Evolutionary conservation across 2,329 filamentous ascomycete genomes (phyloP).

Genomic region (Sclerotinia subarctica): DNA sequence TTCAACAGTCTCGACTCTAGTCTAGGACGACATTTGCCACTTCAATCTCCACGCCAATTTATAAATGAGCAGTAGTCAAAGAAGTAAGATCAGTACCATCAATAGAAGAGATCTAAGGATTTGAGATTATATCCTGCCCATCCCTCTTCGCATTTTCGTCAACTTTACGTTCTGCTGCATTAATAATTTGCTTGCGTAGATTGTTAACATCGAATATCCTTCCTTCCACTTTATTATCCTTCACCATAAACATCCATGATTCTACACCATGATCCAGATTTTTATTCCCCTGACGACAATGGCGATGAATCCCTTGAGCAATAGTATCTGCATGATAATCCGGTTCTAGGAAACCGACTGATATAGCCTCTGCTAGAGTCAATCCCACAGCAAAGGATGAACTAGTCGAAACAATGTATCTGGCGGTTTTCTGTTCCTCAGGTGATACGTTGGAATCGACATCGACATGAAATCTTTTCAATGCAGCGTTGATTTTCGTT

Average conservation of each 20-base stretch:
- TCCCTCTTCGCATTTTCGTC: neutral
- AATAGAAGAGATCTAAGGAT: neutral
- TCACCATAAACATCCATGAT: constrained; percentile 1
- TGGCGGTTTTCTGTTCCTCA: neutral
- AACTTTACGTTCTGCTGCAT: neutral
- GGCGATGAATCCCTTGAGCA: constrained; percentile 3
- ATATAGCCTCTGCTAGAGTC: constrained; percentile 6
- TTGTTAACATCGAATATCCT: constrained; percentile 2
- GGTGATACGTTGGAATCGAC: neutral
- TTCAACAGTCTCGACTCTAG: neutral
- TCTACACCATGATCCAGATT: constrained; percentile 4
- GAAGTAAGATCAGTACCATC: neutral
- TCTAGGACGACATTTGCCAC: neutral
- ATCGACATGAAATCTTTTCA: constrained; percentile 3
- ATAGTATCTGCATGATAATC: constrained; percentile 12
- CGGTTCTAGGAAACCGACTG: neutral
- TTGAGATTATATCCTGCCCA: neutral
- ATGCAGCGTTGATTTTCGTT: neutral
- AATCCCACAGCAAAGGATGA: constrained; percentile 8
- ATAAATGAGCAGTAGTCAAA: neutral
- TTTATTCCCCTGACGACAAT: constrained; percentile 10
- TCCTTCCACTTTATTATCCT: neutral
- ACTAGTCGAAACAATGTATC: constrained; percentile 11
- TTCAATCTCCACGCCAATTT: neutral
- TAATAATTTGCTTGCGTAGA: constrained; percentile 2